phyloP scores from a whole-genome alignment of 148 eudicot genomes.

The Vaccinium myrtillus region DNA sequence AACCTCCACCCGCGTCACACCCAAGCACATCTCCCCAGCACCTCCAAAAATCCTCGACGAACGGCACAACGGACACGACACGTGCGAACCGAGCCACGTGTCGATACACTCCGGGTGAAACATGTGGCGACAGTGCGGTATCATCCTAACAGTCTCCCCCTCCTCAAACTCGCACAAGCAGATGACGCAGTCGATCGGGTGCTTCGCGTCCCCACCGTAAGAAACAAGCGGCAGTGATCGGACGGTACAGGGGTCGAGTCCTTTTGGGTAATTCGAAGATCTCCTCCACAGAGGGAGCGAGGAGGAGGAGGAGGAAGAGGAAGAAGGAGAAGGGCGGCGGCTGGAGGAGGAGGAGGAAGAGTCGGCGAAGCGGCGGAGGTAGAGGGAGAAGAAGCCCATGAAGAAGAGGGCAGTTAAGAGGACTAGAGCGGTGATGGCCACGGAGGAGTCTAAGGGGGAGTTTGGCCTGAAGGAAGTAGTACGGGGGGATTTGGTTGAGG shows the following conservation, averaged over 20 bases:
- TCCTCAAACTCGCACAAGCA: constrained; percentile 55
- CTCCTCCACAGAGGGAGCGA: background rate
- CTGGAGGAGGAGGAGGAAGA: constrained; percentile 21
- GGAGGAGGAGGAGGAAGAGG: background rate
- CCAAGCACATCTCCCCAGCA: background rate
- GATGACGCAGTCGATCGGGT: constrained; percentile 46
- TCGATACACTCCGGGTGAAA: constrained; percentile 60
- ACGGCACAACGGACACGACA: constrained; percentile 73
- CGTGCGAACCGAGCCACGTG: constrained; percentile 65
- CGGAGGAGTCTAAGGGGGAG: constrained; percentile 51
- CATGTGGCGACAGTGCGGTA: constrained; percentile 54
- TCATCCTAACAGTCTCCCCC: constrained; percentile 39
- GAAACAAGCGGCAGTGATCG: constrained; percentile 40
- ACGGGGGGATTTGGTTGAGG: constrained; percentile 8
- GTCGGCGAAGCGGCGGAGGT: constrained; percentile 55
- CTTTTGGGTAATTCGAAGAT: background rate
- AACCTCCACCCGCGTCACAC: background rate
- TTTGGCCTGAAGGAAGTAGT: constrained; percentile 12
- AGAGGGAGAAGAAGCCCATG: constrained; percentile 69
- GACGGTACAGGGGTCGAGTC: constrained; percentile 35
- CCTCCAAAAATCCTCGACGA: constrained; percentile 17
- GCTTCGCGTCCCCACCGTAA: constrained; percentile 40
- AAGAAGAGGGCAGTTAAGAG: constrained; percentile 66
- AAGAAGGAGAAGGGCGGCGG: background rate
- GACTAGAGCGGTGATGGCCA: constrained; percentile 53